Evolutionary conservation across 371 early-diverging fungal genomes (phyloP).

Genomic region (Dichotomocladium elegans): DNA sequence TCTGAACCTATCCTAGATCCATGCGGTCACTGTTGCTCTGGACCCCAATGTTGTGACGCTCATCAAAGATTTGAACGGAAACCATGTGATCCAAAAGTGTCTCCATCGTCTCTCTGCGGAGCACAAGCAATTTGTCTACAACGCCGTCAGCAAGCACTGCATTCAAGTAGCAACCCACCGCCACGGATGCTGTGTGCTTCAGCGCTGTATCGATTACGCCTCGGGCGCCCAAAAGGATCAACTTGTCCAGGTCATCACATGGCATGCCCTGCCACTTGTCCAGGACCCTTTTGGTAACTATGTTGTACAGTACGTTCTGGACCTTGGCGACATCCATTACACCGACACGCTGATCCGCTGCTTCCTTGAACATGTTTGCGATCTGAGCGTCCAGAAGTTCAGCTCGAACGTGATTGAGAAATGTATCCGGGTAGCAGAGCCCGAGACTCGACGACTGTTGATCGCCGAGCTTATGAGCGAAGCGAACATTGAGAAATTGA

Average conservation of each 20-base stretch:
- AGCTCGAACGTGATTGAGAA: slow-evolving; percentile 93
- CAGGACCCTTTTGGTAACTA: slow-evolving; percentile 97
- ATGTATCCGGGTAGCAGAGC: slow-evolving; percentile 81
- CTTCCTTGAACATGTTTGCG: slow-evolving; percentile 74
- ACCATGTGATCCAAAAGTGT: slow-evolving; percentile 98
- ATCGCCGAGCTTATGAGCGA: slow-evolving; percentile 72
- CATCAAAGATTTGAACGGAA: slow-evolving; percentile 96
- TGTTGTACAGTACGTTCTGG: slow-evolving; percentile 95
- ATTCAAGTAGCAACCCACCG: slow-evolving; percentile 90
- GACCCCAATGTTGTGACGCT: slow-evolving; percentile 76
- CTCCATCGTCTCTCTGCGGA: slow-evolving; percentile 69
- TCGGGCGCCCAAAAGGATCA: slow-evolving; percentile 65
- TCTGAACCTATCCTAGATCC: slow-evolving; percentile 44
- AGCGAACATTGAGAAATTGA: slow-evolving; percentile 64
- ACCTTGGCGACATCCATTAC: slow-evolving; percentile 65
- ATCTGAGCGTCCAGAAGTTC: slow-evolving; percentile 85
- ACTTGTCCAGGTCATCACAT: slow-evolving; percentile 73
- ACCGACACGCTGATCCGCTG: slow-evolving; percentile 70
- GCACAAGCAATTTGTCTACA: slow-evolving; percentile 86
- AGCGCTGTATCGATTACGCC: slow-evolving; percentile 93
- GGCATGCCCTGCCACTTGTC: slow-evolving; percentile 76
- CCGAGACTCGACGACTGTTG: slow-evolving; percentile 61
- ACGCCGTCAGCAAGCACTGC: slow-evolving; percentile 84
- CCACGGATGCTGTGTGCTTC: slow-evolving; percentile 97
- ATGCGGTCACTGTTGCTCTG: slow-evolving; percentile 68